Percentiles rank a stretch among this genome's conserved stretches.
phyloP scores from a whole-genome alignment of 345 rosid genomes.

The Moricandia arvensis region DNA sequence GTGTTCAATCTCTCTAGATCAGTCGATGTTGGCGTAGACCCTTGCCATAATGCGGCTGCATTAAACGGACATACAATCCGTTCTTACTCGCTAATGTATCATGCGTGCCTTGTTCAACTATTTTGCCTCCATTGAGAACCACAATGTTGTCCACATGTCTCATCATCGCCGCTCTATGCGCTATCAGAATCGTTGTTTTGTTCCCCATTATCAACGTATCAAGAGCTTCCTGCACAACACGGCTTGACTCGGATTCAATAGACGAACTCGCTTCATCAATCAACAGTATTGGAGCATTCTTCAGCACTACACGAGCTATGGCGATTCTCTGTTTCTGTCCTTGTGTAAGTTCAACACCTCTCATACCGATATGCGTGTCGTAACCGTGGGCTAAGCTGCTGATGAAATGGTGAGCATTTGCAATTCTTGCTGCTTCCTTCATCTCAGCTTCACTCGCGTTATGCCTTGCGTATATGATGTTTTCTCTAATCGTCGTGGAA shows the following conservation, averaged over 20 bases:
- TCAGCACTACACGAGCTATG: slow-evolving; percentile 88
- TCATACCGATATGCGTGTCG: slow-evolving; percentile 97
- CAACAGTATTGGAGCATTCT: slow-evolving; percentile 92
- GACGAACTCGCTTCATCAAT: slow-evolving; percentile 96
- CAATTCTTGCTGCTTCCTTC: slow-evolving; percentile 99
- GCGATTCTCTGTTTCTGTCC: slow-evolving; percentile 99
- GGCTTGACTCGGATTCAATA: slow-evolving; percentile 94
- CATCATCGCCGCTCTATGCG: slow-evolving; percentile 99
- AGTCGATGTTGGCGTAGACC: slow-evolving; percentile 91
- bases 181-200: slow-evolving; percentile 95
- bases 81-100: slow-evolving; percentile 80
- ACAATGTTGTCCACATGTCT: slow-evolving; percentile 98
- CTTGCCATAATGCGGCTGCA: slow-evolving; percentile 98
- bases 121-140: slow-evolving; percentile 95
- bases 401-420: slow-evolving; percentile 98
- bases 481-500: slow-evolving; percentile 92
- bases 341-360: slow-evolving; percentile 95
- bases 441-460: slow-evolving; percentile 97
- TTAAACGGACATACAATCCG: slow-evolving; percentile 89
- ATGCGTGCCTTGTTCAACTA: slow-evolving; percentile 94
- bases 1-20: slow-evolving; percentile 36
- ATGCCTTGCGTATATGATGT: slow-evolving; percentile 95
- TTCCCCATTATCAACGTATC: slow-evolving; percentile 95
- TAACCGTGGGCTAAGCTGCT: slow-evolving; percentile 97
- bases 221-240: slow-evolving; percentile 98